A percentile compares a stretch with the other conserved stretches of the same genome.
Evolutionary conservation across 192 early-diverging fungal genomes (phyloP).

Genomic region (Allomyces javanicus): DNA sequence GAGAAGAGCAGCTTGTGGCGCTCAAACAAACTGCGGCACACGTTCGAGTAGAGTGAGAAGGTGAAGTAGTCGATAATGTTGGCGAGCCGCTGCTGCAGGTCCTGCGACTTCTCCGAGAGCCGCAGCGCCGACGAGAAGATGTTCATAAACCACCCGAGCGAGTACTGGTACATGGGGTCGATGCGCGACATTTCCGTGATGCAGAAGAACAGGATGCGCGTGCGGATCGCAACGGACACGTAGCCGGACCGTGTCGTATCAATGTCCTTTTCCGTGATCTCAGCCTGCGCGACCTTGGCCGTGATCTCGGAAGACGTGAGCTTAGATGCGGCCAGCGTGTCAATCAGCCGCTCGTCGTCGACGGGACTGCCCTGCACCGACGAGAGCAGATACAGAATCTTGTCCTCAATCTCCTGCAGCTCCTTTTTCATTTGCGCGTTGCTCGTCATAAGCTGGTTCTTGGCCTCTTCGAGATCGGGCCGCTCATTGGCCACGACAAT

Average conservation of each 20-base stretch:
- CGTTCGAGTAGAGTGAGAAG: conserved; percentile 54
- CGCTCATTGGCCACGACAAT: conserved; percentile 85
- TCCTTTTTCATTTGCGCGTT: conserved; percentile 92
- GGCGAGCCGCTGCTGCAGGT: conserved; percentile 44
- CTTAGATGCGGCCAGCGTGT: conserved; percentile 86
- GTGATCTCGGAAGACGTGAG: conserved; percentile 86
- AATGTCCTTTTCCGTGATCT: conserved; percentile 82
- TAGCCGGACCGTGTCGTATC: conserved; percentile 71
- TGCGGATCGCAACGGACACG: conserved; percentile 72
- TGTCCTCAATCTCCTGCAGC: conserved; percentile 79
- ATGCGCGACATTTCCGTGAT: conserved; percentile 78
- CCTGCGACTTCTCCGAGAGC: conserved; percentile 37
- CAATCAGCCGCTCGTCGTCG: conserved; percentile 88
- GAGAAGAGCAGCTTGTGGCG: conserved; percentile 77
- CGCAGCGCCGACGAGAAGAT: conserved; percentile 70
- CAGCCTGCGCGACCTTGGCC: conserved; percentile 80
- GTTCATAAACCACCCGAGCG: conserved; percentile 81
- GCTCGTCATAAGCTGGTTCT: conserved; percentile 74
- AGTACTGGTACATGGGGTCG: conserved; percentile 96
- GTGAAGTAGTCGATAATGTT: conserved; percentile 71
- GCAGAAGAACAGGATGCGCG: conserved; percentile 87
- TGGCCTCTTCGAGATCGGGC: conserved; percentile 83
- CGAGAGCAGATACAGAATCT: conserved; percentile 77
- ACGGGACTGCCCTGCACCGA: conserved; percentile 88
- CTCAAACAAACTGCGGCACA: conserved; percentile 62